These are phyloP conservation scores for Pulicaria dysenterica DNA, from an alignment of 129 eudicot genomes.

Conservation along the genomic window DNA sequence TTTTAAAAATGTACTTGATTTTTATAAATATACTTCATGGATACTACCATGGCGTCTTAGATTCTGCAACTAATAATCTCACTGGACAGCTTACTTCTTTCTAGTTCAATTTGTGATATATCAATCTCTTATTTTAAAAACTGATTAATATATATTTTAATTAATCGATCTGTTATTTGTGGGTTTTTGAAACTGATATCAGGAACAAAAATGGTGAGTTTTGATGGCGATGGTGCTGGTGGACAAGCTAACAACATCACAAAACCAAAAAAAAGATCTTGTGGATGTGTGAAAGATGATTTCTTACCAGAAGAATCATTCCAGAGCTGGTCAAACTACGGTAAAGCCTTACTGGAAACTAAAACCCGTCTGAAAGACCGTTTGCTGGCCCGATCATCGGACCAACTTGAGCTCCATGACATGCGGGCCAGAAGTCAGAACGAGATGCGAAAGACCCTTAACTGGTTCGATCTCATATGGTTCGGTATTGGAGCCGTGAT, in stretches of 20 bases:
- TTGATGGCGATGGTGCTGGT: conserved; percentile 23
- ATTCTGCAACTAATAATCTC: background rate
- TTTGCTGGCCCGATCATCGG: conserved; percentile 57
- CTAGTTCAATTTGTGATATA: too few relatives aligned
- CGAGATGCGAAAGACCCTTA: conserved; percentile 56
- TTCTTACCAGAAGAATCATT: conserved; percentile 81
- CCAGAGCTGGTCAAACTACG: conserved; percentile 65
- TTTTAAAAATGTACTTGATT: too few relatives aligned
- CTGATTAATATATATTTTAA: too few relatives aligned
- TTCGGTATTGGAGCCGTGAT: conserved; percentile 75
- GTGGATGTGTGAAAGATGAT: conserved; percentile 60
- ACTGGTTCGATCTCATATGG: conserved; percentile 83
- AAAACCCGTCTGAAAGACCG: conserved; percentile 59
- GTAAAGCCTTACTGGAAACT: conserved; percentile 49
- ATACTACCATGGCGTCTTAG: background rate
- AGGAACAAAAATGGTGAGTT: conserved; percentile 33
- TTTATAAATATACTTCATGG: background rate
- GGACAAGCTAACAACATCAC: conserved; percentile 33
- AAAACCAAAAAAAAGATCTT: conserved; percentile 35
- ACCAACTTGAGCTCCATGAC: conserved; percentile 50
- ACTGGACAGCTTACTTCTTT: too few relatives aligned
- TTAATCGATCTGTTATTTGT: background rate
- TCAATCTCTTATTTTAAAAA: too few relatives aligned
- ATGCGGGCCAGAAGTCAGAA: conserved; percentile 56
- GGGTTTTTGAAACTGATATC: background rate